phyloP scores from a whole-genome alignment of 805 yeast genomes.

The Kodamaea sagamina region DNA sequence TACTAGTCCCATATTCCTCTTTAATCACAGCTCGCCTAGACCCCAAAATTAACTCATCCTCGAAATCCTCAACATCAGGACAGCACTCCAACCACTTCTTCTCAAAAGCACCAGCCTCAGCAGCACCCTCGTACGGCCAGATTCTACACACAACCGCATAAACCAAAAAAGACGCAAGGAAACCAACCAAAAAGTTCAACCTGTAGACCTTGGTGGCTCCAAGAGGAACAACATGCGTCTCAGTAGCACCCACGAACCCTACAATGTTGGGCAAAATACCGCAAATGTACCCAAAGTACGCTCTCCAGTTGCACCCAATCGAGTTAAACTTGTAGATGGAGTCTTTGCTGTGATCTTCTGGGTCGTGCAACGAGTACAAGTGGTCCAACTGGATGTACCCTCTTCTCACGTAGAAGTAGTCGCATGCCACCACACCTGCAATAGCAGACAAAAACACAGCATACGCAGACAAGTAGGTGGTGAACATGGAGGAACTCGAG shows the following conservation, averaged over 20 bases:
- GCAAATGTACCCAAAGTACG: constrained; percentile 72
- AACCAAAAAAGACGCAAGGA: constrained; percentile 54
- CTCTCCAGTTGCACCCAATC: constrained; percentile 81
- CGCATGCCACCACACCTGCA: constrained; percentile 73
- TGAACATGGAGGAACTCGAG: constrained; percentile 68
- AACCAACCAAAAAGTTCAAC: constrained; percentile 78
- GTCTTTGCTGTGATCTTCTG: constrained; percentile 28
- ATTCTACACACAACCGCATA: constrained; percentile 54
- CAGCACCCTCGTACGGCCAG: constrained; percentile 51
- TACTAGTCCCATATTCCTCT: neutral
- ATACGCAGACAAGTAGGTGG: constrained; percentile 79
- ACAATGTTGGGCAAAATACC: constrained; percentile 84
- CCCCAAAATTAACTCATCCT: constrained; percentile 31
- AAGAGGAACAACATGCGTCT: constrained; percentile 64
- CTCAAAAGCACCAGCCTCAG: constrained; percentile 42
- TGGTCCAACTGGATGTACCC: constrained; percentile 67
- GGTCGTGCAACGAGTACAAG: constrained; percentile 52
- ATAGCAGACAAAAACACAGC: constrained; percentile 81
- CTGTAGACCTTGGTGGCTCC: constrained; percentile 78
- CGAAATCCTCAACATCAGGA: constrained; percentile 66
- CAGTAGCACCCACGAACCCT: constrained; percentile 85
- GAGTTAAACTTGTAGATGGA: constrained; percentile 60
- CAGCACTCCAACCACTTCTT: constrained; percentile 64
- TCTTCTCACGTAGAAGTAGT: constrained; percentile 69
- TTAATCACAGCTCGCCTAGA: neutral